phyloP scores from a whole-genome alignment of 306 rosid species.

The Gynostemma pentaphyllum region DNA sequence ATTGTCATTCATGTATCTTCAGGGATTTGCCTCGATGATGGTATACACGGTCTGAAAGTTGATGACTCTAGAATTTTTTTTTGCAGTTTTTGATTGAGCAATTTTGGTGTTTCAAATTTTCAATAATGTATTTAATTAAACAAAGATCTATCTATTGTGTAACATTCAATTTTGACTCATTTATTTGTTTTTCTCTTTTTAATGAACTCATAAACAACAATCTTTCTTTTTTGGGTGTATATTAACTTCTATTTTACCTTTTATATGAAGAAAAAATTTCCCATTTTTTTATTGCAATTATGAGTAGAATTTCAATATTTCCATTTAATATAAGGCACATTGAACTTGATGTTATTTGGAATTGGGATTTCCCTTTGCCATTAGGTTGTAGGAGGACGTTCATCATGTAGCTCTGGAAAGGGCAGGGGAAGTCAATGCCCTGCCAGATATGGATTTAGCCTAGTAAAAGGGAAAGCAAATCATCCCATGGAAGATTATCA shows the following conservation, averaged over 20 bases:
- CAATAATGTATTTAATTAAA: not conserved
- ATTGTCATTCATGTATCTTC: not conserved
- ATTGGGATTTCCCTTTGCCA: conserved; percentile 11
- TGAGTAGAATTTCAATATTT: not conserved
- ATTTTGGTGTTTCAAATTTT: not conserved
- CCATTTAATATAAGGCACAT: not conserved
- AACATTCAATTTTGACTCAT: not conserved
- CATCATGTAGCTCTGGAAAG: conserved; percentile 65
- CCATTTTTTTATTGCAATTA: not conserved
- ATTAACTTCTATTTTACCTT: not conserved
- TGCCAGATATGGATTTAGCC: conserved; percentile 73
- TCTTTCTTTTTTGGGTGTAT: not conserved
- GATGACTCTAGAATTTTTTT: not conserved
- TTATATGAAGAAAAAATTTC: not conserved
- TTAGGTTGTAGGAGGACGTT: conserved; percentile 62
- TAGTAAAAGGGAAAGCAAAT: conserved; percentile 79
- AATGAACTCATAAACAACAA: too few species aligned
- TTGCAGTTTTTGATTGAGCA: not conserved
- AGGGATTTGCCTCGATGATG: not conserved
- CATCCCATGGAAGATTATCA: conserved; percentile 92
- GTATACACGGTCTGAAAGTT: not conserved
- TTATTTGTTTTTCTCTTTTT: not conserved
- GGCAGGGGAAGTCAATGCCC: conserved; percentile 53
- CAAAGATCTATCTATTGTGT: too few species aligned
- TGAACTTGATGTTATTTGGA: not conserved